These are phyloP conservation scores for Solanum chilense DNA, from an alignment of 257 asterid species.

Conservation along the genomic window DNA sequence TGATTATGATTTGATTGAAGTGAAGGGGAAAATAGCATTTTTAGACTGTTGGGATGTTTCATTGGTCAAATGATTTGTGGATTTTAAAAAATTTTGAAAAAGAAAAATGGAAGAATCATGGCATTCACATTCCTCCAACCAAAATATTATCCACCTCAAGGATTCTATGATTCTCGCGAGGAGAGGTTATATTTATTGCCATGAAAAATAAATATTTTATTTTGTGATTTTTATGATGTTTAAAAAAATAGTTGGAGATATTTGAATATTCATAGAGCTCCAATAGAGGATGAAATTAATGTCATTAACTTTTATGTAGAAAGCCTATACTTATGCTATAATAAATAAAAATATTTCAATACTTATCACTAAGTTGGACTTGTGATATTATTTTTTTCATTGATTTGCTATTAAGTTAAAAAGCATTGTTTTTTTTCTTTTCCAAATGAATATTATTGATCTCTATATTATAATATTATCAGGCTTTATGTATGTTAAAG, in stretches of 20 bases:
- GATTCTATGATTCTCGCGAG: no score
- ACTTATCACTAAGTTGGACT: not conserved
- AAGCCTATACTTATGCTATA: not conserved
- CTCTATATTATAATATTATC: no score
- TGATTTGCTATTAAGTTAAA: no score
- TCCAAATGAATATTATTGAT: no score
- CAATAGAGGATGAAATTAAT: not conserved
- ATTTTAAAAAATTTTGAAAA: not conserved
- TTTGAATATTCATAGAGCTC: not conserved
- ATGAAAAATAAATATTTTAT: not conserved
- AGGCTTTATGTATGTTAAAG: no score
- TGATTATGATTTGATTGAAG: not conserved
- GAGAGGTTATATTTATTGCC: no score
- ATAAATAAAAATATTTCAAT: no score
- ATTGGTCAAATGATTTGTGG: not conserved
- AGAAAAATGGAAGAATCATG: not conserved
- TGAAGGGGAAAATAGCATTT: not conserved
- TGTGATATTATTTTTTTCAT: not conserved
- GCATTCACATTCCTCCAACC: not conserved
- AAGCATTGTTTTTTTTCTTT: no score
- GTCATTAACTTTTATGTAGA: not conserved
- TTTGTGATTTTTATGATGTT: not conserved
- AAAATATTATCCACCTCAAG: not conserved
- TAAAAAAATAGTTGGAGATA: not conserved
- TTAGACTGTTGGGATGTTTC: not conserved